Percentiles rank a stretch among this genome's conserved stretches.
Evolutionary conservation across 495 filamentous ascomycete genomes (phyloP).

Genomic region (Wilcoxina mikolae): DNA sequence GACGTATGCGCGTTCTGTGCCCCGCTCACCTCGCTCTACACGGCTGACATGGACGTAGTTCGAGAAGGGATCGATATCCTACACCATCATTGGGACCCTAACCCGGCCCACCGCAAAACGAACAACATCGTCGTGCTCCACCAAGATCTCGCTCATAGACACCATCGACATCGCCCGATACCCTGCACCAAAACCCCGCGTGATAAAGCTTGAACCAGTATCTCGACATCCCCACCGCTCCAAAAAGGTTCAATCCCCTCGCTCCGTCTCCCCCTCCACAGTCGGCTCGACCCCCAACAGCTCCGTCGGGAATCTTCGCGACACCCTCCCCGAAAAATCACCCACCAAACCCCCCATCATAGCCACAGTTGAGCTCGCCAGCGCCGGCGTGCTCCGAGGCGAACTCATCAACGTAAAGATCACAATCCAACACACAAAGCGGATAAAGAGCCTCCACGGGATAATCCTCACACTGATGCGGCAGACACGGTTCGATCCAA

Average conservation of each 20-base stretch:
- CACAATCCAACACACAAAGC: constrained; percentile 68
- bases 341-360: constrained; percentile 42
- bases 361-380: constrained; percentile 67
- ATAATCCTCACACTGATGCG: constrained; percentile 88
- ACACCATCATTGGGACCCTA: constrained; percentile 74
- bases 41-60: constrained; percentile 44
- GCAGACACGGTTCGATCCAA: constrained; percentile 78
- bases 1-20: constrained; percentile 47
- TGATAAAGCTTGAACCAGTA: constrained; percentile 69
- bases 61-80: constrained; percentile 83
- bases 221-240: constrained; percentile 14
- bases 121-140: constrained; percentile 60
- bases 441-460: constrained; percentile 75
- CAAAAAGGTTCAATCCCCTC: constrained; percentile 14
- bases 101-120: constrained; percentile 81
- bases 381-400: constrained; percentile 72
- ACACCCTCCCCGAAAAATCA: constrained; percentile 1
- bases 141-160: constrained; percentile 65
- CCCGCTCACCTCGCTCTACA: constrained; percentile 2
- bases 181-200: constrained; percentile 47
- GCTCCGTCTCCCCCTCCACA: constrained; percentile 6
- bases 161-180: constrained; percentile 48
- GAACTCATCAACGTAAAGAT: constrained; percentile 69
- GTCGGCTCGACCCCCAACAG: constrained; percentile 15
- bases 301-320: constrained; percentile 15